Evolutionary conservation across 768 basidiomycete species (phyloP).

Genomic region (Dioszegia hungarica): DNA sequence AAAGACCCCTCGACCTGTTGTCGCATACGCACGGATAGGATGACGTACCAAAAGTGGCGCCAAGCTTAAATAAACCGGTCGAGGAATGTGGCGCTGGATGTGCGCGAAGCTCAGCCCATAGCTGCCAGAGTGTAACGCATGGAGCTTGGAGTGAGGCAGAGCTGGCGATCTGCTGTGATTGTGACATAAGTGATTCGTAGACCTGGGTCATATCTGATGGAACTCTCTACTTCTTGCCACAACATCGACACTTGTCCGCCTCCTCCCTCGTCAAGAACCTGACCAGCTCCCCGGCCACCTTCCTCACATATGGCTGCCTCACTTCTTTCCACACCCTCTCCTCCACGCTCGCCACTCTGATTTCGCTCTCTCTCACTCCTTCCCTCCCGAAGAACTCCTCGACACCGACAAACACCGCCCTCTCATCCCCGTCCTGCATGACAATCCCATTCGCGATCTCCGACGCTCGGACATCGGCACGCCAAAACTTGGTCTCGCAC

Average conservation of each 20-base stretch:
- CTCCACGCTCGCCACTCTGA: neutral
- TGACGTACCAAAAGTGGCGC: neutral
- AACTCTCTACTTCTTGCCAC: slow-evolving; percentile 5
- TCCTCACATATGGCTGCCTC: neutral
- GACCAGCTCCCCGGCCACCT: neutral
- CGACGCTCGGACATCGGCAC: neutral
- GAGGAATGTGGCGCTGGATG: no score
- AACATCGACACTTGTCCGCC: slow-evolving; percentile 10
- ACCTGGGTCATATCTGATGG: no score
- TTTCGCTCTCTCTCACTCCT: neutral
- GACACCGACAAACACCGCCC: slow-evolving; percentile 1
- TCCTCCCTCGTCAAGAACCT: neutral
- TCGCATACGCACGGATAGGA: neutral
- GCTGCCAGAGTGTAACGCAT: no score
- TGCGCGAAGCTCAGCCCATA: no score
- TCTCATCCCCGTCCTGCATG: neutral
- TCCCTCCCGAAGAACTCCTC: neutral
- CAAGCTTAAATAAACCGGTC: no score
- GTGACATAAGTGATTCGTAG: no score
- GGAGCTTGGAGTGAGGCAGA: no score
- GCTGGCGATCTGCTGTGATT: no score
- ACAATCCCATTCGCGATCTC: slow-evolving; percentile 9
- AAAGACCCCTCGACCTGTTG: no score
- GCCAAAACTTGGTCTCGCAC: neutral
- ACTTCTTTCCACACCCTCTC: neutral